Evolutionary conservation across 2,329 filamentous ascomycete species (phyloP), one percentile per base, ranked within the genome.

Genomic region (Neofusicoccum ribis): DNA sequence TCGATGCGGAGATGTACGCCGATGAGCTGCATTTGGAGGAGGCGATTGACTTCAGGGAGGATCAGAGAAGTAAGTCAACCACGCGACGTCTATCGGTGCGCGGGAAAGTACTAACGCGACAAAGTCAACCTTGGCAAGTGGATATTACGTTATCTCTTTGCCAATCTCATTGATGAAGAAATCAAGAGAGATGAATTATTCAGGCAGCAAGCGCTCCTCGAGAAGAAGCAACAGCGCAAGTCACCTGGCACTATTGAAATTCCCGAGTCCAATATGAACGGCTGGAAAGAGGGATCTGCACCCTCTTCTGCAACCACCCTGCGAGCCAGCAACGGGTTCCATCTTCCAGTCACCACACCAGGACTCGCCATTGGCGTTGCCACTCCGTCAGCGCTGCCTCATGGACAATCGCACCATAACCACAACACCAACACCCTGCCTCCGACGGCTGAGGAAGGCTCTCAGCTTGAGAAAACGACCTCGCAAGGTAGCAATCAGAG

Each of bases 1-100:
- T 99, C 71, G 95, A 99, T 78, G 95, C 93, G 15, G 95, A 99
- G 74, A 91, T 97, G 77, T 99, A 99, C 75, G 94, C 93, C 0
- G 95, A 99, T 74, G 93, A 98, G 78, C 81, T 96, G 41, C 83
- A 88, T 46, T 71, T 94, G 63, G 85, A 90, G 11, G 89, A 92
- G 68, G 82, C 86, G n/a, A 82, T 91, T 17, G 89, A 93, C 12
- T 97, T 97, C 73, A 85, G 90, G 65, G 94, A 98, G 71, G 95
- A 99, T 71, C 94, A 98, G 79, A 88, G 95, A 80, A 96, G 91
- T 94, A 85, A 73, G 88, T 77, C 3, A 14, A 27, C 3, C 34
- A 15, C 11, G 7, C 20, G 34, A 37, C 3, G 3, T 20, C 31
- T 41, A 31, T 31, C 0, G 5, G 6, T 17, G 6, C 6, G 11